These are phyloP conservation scores for Centrapalus pauciflorus DNA, from an alignment of 129 eudicot genomes.

Conservation along the genomic window DNA sequence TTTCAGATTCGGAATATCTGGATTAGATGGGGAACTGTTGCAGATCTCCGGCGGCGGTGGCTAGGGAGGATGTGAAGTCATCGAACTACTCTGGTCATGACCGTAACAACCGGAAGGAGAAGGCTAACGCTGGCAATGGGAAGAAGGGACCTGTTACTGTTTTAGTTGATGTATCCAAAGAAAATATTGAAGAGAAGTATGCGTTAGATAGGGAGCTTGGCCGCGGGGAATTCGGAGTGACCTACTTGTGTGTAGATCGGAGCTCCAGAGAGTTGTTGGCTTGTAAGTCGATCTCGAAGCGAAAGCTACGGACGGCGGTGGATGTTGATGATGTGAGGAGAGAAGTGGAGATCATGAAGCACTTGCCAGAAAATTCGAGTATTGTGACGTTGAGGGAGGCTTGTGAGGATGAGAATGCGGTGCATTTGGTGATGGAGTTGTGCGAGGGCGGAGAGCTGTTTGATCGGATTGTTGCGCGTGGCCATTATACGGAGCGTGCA, in stretches of 20 bases:
- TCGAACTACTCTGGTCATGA: constrained; percentile 58
- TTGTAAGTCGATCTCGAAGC: constrained; percentile 86
- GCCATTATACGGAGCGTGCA: constrained; percentile 88
- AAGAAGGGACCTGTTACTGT: constrained; percentile 52
- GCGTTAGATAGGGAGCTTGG: constrained; percentile 76
- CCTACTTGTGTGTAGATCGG: constrained; percentile 75
- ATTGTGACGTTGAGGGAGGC: constrained; percentile 90
- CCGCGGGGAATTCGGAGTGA: constrained; percentile 91
- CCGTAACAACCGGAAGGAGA: constrained; percentile 41
- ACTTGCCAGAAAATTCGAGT: constrained; percentile 68
- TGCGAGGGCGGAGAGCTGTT: constrained; percentile 96
- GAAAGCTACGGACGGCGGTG: constrained; percentile 79
- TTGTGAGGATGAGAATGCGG: constrained; percentile 94
- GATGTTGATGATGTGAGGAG: constrained; percentile 91
- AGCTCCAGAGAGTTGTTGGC: constrained; percentile 66
- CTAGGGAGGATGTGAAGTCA: constrained; percentile 87
- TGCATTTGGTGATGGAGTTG: constrained; percentile 94
- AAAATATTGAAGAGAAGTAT: constrained; percentile 70
- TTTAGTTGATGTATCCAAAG: constrained; percentile 41
- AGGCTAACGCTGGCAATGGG: constrained; percentile 19
- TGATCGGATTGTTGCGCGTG: constrained; percentile 90
- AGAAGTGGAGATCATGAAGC: constrained; percentile 93
- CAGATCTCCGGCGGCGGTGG: constrained; percentile 98
- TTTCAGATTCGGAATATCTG: constrained; percentile 8
- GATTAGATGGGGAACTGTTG: constrained; percentile 85